These are phyloP conservation scores for Ogataea kodamae DNA, from an alignment of 805 yeast species.

Conservation along the genomic window DNA sequence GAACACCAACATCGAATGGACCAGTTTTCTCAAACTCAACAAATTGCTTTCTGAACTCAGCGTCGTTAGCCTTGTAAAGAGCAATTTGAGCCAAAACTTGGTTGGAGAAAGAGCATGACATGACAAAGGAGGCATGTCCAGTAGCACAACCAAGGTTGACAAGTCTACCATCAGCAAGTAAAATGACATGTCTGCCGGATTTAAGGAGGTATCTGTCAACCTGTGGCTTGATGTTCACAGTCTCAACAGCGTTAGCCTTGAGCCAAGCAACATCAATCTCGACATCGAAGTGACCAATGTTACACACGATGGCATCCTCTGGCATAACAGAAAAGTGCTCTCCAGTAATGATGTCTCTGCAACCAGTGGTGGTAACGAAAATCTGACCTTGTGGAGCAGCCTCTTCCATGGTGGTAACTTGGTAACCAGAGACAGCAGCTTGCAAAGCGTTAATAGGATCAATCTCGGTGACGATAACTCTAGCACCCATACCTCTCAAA, in stretches of 20 bases:
- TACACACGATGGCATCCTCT: conserved; percentile 98
- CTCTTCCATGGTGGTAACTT: conserved; percentile 92
- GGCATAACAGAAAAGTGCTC: conserved; percentile 90
- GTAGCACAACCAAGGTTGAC: conserved; percentile 99
- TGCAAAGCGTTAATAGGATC: conserved; percentile 99
- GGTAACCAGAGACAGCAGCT: conserved; percentile 99
- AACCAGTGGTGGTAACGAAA: conserved; percentile 98
- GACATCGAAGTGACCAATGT: conserved; percentile 99
- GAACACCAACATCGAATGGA: conserved; percentile 88
- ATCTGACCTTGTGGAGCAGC: conserved; percentile 93
- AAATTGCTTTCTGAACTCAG: conserved; percentile 69
- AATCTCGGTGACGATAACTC: conserved; percentile 94
- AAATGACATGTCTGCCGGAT: conserved; percentile 88
- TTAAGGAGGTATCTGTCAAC: conserved; percentile 94
- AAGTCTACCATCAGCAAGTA: conserved; percentile 98
- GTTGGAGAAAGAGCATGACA: conserved; percentile 99
- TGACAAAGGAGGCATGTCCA: conserved; percentile 98
- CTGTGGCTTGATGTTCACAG: conserved; percentile 97
- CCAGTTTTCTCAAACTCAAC: conserved; percentile 93
- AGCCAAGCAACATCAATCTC: conserved; percentile 99
- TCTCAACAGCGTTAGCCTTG: conserved; percentile 88
- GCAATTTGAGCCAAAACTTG: conserved; percentile 99
- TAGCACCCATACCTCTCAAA: conserved; percentile 97
- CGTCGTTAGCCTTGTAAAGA: conserved; percentile 84
- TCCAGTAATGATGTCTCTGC: conserved; percentile 95